A percentile compares a stretch with the other conserved stretches of the same genome.
These are phyloP conservation scores for Bathelium albidoporum DNA, from an alignment of 495 filamentous ascomycete genomes.

Conservation along the genomic window DNA sequence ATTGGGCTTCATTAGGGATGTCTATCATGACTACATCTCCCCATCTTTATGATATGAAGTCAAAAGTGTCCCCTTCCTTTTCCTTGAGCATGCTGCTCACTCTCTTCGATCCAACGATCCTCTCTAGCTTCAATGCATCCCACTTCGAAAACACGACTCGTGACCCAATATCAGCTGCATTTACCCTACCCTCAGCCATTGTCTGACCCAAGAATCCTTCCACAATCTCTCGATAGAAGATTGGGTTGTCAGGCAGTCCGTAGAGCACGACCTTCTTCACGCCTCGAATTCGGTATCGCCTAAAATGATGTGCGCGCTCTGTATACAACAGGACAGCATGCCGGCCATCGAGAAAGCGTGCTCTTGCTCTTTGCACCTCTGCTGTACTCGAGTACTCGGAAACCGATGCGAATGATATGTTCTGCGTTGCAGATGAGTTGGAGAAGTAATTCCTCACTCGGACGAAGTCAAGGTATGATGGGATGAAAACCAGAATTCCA, in stretches of 20 bases:
- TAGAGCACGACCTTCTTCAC: slow-evolving; percentile 77
- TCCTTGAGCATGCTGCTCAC: slow-evolving; percentile 60
- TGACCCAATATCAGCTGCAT: slow-evolving; percentile 37
- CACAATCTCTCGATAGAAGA: slow-evolving; percentile 81
- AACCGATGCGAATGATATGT: slow-evolving; percentile 71
- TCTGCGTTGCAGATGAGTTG: slow-evolving; percentile 53
- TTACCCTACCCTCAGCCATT: slow-evolving; percentile 39
- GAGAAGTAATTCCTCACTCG: slow-evolving; percentile 85
- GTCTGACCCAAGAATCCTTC: slow-evolving; percentile 54
- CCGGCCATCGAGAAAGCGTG: slow-evolving; percentile 73
- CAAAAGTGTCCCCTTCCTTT: slow-evolving; percentile 80
- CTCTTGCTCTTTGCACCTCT: slow-evolving; percentile 71
- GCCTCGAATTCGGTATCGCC: slow-evolving; percentile 67
- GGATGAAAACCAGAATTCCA: slow-evolving; percentile 76
- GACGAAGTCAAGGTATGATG: slow-evolving; percentile 88
- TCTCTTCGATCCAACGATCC: slow-evolving; percentile 71
- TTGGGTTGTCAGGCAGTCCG: slow-evolving; percentile 74
- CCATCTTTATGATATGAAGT: slow-evolving; percentile 44
- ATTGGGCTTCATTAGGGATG: too few relatives aligned
- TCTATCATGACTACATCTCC: background rate
- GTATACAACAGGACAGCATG: slow-evolving; percentile 82
- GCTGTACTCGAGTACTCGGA: slow-evolving; percentile 73
- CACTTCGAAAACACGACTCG: slow-evolving; percentile 75
- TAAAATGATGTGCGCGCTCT: slow-evolving; percentile 89
- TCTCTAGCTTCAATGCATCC: slow-evolving; percentile 79